Conservation (phyloP, 352 stramenopile genomes). For the Globisporangium parvum region DNA sequence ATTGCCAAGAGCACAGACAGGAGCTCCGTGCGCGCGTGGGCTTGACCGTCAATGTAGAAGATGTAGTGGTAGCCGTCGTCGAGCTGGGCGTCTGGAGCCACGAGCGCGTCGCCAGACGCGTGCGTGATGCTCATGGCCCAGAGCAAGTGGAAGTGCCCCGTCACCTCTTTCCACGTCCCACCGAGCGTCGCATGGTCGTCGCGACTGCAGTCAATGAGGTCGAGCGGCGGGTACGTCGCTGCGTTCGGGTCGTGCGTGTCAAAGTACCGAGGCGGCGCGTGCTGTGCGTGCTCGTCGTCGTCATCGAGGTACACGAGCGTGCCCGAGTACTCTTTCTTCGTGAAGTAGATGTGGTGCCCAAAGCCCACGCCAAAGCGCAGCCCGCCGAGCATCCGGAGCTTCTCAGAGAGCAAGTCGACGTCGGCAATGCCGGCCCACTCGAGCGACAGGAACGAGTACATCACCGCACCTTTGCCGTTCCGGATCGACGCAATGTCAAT, state of each 20-base stretch:
- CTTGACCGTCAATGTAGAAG: slow-evolving; percentile 31
- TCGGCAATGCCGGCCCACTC: slow-evolving; percentile 83
- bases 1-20: slow-evolving; percentile 42
- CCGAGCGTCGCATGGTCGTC: slow-evolving; percentile 6
- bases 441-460: slow-evolving; percentile 77
- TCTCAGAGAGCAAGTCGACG: slow-evolving; percentile 76
- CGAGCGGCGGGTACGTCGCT: slow-evolving; percentile 27
- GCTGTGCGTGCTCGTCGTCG: slow-evolving; percentile 3
- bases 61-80: slow-evolving; percentile 71
- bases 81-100: slow-evolving; percentile 38
- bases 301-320: slow-evolving; percentile 62
- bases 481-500: slow-evolving; percentile 63
- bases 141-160: slow-evolving; percentile 42
- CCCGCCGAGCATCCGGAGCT: slow-evolving; percentile 49
- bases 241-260: slow-evolving; percentile 26
- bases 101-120: slow-evolving; percentile 35
- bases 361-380: slow-evolving; percentile 63
- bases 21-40: slow-evolving; percentile 27
- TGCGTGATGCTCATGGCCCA: slow-evolving; percentile 68
- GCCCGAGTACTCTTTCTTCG: slow-evolving; percentile 43
- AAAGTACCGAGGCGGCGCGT: slow-evolving; percentile 29
- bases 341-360: slow-evolving; percentile 50
- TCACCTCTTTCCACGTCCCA: slow-evolving; percentile 43
- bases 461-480: slow-evolving; percentile 39
- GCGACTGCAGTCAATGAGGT: slow-evolving; percentile 27